phyloP scores from a whole-genome alignment of 768 basidiomycete genomes.

The Russula compacta region DNA sequence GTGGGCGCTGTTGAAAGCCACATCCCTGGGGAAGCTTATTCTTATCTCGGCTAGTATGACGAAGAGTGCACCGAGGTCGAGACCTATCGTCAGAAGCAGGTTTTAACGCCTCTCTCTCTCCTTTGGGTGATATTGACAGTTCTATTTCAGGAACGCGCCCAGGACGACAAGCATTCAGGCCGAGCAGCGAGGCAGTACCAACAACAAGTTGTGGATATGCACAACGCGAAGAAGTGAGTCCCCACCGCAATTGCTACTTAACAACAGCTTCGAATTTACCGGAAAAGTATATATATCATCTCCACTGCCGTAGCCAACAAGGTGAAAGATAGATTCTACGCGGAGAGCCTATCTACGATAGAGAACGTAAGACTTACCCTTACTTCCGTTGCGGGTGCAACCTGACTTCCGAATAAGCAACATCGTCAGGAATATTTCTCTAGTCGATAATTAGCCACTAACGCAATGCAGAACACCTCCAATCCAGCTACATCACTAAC shows the following conservation, averaged over 20 bases:
- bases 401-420: slow-evolving; percentile 38
- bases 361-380: slow-evolving; percentile 51
- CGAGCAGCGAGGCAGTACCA: slow-evolving; percentile 66
- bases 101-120: slow-evolving; percentile 22
- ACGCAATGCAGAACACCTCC: slow-evolving; percentile 50
- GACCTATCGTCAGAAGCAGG: slow-evolving; percentile 72
- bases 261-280: neutral
- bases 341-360: slow-evolving; percentile 54
- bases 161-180: slow-evolving; percentile 70
- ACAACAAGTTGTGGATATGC: slow-evolving; percentile 69
- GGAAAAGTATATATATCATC: slow-evolving; percentile 57
- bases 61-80: slow-evolving; percentile 70
- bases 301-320: slow-evolving; percentile 62
- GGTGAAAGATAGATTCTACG: slow-evolving; percentile 61
- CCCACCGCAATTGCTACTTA: neutral
- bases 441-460: neutral
- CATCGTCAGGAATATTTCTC: slow-evolving; percentile 42
- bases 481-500: slow-evolving; percentile 49
- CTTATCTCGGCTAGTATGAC: slow-evolving; percentile 49
- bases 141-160: slow-evolving; percentile 45
- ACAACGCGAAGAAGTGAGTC: slow-evolving; percentile 68
- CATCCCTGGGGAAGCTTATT: neutral
- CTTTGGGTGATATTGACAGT: slow-evolving; percentile 1
- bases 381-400: neutral
- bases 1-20: slow-evolving; percentile 5